Conservation (phyloP, 805 yeast genomes). For the Cyberlindnera saturnus region DNA sequence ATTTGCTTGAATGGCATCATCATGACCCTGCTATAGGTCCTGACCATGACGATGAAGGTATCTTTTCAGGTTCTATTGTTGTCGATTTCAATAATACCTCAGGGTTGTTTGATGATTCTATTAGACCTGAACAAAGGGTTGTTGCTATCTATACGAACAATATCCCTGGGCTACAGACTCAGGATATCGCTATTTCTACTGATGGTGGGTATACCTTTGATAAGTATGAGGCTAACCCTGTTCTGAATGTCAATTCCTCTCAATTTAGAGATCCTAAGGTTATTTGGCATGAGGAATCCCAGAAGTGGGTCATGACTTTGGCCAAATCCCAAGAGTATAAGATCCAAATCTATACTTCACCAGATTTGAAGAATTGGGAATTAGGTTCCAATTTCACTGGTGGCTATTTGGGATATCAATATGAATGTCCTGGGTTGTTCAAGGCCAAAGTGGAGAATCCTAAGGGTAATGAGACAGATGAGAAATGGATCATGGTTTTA, state of each 20-base stretch:
- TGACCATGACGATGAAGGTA: slow-evolving; percentile 24
- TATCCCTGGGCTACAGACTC: slow-evolving; percentile 19
- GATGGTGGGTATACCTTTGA: slow-evolving; percentile 32
- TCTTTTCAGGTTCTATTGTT: slow-evolving; percentile 33
- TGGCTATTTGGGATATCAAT: slow-evolving; percentile 31
- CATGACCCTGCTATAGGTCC: slow-evolving; percentile 28
- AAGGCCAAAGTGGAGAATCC: slow-evolving; percentile 9
- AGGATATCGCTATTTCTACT: slow-evolving; percentile 28
- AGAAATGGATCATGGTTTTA: slow-evolving; percentile 33
- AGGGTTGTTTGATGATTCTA: slow-evolving; percentile 26
- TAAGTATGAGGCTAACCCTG: slow-evolving; percentile 27
- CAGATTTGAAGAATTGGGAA: slow-evolving; percentile 24
- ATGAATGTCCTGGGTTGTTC: slow-evolving; percentile 36
- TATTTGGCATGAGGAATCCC: slow-evolving; percentile 26
- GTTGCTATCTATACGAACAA: slow-evolving; percentile 32
- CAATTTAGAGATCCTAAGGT: slow-evolving; percentile 34
- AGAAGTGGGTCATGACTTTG: slow-evolving; percentile 27
- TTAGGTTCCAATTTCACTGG: slow-evolving; percentile 23
- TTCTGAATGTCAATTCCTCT: slow-evolving; percentile 24
- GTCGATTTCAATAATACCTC: slow-evolving; percentile 32
- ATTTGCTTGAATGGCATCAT: slow-evolving; percentile 29
- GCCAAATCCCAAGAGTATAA: slow-evolving; percentile 27
- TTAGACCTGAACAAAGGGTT: slow-evolving; percentile 26
- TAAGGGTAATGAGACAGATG: slow-evolving; percentile 8
- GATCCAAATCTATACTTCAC: slow-evolving; percentile 24